Evolutionary conservation across 2,329 filamentous ascomycete genomes (phyloP).

Genomic region (Chaetomium sp.): DNA sequence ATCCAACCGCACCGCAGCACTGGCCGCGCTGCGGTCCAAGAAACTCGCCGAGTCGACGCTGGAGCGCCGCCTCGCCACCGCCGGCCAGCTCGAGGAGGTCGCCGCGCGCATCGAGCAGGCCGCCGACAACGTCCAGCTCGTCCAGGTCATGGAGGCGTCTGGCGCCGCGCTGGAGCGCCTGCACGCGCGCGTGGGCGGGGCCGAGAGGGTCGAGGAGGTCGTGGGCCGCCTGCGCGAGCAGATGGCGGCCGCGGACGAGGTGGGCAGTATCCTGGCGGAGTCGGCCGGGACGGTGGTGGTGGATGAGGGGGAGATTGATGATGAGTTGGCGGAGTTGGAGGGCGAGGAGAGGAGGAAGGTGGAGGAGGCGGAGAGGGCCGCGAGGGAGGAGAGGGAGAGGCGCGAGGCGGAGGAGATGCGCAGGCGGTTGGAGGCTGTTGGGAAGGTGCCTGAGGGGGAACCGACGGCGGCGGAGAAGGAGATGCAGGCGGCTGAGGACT

Average conservation of each 20-base stretch:
- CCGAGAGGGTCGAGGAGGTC: constrained; percentile 72
- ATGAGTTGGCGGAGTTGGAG: constrained; percentile 80
- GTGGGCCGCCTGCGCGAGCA: constrained; percentile 76
- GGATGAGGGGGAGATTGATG: constrained; percentile 83
- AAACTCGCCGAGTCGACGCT: constrained; percentile 78
- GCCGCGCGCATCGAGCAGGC: constrained; percentile 84
- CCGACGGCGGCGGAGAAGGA: constrained; percentile 29
- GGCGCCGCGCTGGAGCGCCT: constrained; percentile 71
- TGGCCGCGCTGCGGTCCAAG: constrained; percentile 78
- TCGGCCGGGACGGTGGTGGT: constrained; percentile 52
- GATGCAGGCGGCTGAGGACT: constrained; percentile 24
- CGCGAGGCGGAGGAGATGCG: constrained; percentile 52
- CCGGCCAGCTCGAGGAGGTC: constrained; percentile 81
- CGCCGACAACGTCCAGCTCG: constrained; percentile 78
- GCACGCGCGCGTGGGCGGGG: constrained; percentile 76
- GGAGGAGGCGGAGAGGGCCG: constrained; percentile 48
- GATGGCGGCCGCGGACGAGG: constrained; percentile 80
- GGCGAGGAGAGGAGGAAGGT: constrained; percentile 58
- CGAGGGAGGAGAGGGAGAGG: constrained; percentile 44
- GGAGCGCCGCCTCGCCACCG: constrained; percentile 68
- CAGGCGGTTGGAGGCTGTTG: constrained; percentile 53
- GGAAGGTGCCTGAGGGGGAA: constrained; percentile 37
- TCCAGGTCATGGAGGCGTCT: constrained; percentile 80
- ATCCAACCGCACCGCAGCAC: constrained; percentile 74
- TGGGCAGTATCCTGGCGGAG: constrained; percentile 75